phyloP scores from a whole-genome alignment of 2,329 filamentous ascomycete genomes.

The Basipetospora chlamydospora region DNA sequence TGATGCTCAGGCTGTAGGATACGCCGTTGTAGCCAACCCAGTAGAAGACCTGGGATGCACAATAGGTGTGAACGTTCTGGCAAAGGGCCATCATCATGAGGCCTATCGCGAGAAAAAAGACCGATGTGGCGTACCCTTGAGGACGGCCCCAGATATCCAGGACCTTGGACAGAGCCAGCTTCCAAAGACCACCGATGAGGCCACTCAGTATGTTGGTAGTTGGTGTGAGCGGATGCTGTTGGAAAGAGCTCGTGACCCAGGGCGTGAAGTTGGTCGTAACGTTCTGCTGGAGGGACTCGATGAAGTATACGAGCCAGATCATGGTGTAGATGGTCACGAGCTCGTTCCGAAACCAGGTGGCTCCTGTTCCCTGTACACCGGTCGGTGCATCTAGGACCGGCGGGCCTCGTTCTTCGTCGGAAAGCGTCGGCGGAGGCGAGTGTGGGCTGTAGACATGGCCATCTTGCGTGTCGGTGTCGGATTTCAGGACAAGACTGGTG shows the following conservation, averaged over 20 bases:
- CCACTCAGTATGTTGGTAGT: slow-evolving; percentile 36
- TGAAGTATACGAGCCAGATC: slow-evolving; percentile 34
- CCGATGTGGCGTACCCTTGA: slow-evolving; percentile 41
- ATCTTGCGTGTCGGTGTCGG: no score
- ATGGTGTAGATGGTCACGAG: slow-evolving; percentile 23
- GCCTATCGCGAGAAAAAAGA: slow-evolving; percentile 30
- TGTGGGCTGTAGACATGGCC: no score
- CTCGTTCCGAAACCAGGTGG: slow-evolving; percentile 23
- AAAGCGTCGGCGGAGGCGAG: no score
- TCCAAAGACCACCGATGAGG: slow-evolving; percentile 42
- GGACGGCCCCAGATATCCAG: slow-evolving; percentile 52
- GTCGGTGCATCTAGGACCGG: no score
- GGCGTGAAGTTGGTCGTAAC: slow-evolving; percentile 21
- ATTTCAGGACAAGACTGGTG: no score
- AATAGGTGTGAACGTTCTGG: slow-evolving; percentile 26
- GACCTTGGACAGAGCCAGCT: slow-evolving; percentile 49
- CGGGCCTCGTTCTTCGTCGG: not conserved
- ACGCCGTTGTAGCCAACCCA: slow-evolving; percentile 45
- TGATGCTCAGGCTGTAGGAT: slow-evolving; percentile 45
- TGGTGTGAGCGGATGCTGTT: slow-evolving; percentile 34
- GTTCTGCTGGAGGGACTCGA: slow-evolving; percentile 27
- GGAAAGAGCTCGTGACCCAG: slow-evolving; percentile 33
- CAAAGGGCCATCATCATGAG: slow-evolving; percentile 50
- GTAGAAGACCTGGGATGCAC: slow-evolving; percentile 50
- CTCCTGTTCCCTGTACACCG: slow-evolving; percentile 25